Evolutionary conservation across 148 eudicot species (phyloP).

Genomic region (Persicaria tinctoria): DNA sequence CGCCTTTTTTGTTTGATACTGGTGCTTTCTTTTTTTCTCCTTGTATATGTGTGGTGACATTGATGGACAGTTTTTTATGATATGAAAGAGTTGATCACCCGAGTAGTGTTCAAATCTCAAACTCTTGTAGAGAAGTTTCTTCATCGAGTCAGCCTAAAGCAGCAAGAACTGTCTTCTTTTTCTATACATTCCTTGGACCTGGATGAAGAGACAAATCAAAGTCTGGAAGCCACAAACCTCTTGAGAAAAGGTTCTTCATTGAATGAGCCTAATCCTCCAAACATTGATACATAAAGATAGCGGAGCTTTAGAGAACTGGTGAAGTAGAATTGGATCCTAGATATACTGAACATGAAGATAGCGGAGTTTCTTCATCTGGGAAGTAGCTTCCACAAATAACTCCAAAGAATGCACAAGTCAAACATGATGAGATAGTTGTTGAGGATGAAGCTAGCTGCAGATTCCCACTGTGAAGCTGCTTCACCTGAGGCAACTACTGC

Average conservation of each 20-base stretch:
- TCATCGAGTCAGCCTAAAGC: not conserved
- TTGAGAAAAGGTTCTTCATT: conserved; percentile 16
- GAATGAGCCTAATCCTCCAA: conserved; percentile 16
- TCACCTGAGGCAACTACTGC: not conserved
- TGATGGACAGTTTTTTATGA: conserved; percentile 88
- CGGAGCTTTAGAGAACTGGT: conserved; percentile 15
- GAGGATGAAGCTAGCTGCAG: not conserved
- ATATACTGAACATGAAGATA: conserved; percentile 10
- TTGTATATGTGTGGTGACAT: conserved; percentile 92
- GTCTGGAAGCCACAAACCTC: not conserved
- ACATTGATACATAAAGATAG: conserved; percentile 8
- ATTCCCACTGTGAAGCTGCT: not conserved
- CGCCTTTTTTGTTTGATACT: not conserved
- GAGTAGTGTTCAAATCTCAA: conserved; percentile 5
- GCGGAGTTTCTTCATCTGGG: not conserved
- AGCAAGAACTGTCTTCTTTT: not conserved
- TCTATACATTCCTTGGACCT: not conserved
- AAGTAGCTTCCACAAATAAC: not conserved
- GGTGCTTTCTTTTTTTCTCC: not conserved
- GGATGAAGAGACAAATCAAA: not conserved
- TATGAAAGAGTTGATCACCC: conserved; percentile 60
- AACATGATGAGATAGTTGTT: not conserved
- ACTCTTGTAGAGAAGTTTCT: conserved; percentile 16
- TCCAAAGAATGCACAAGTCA: not conserved
- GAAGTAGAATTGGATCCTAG: conserved; percentile 18